Percentiles rank a stretch among this genome's conserved stretches.
These are phyloP conservation scores for Colletotrichum lindemuthianum DNA, from an alignment of 2,329 filamentous ascomycete species.

Conservation along the genomic window DNA sequence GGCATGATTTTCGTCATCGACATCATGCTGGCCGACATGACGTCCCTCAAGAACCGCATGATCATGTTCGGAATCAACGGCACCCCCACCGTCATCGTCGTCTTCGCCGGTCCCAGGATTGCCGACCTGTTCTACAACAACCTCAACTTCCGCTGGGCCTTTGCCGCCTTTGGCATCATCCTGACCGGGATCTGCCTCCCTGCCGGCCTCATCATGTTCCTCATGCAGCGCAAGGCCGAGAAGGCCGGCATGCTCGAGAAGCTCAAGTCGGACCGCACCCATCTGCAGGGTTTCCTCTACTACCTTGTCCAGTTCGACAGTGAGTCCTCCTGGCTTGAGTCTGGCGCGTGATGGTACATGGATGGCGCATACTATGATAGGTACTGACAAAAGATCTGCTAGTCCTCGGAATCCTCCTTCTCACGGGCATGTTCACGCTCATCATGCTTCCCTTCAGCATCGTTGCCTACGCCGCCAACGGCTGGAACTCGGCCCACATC, in stretches of 20 bases:
- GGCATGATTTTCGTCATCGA: conserved; percentile 53
- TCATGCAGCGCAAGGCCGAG: conserved; percentile 58
- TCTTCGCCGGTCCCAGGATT: conserved; percentile 54
- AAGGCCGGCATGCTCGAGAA: conserved; percentile 51
- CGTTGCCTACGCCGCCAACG: conserved; percentile 51
- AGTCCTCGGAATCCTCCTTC: conserved; percentile 59
- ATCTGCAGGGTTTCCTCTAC: conserved; percentile 31
- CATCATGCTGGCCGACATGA: conserved; percentile 56
- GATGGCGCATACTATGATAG: background rate
- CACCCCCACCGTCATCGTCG: conserved; percentile 55
- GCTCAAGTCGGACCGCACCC: conserved; percentile 23
- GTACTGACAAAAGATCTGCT: no score
- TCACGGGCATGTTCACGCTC: conserved; percentile 58
- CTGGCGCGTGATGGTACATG: background rate
- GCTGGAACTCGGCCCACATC: conserved; percentile 55
- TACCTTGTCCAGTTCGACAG: conserved; percentile 36
- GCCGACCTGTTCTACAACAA: conserved; percentile 51
- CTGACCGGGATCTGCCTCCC: conserved; percentile 58
- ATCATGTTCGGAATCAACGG: conserved; percentile 54
- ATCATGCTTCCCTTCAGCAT: conserved; percentile 69
- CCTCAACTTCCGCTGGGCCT: conserved; percentile 58
- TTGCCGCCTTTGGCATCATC: conserved; percentile 72
- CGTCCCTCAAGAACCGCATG: conserved; percentile 54
- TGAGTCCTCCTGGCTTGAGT: background rate
- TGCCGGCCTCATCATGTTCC: conserved; percentile 46